Evolutionary conservation across 257 asterid species (phyloP).

Genomic region (Nemophila menziesii): DNA sequence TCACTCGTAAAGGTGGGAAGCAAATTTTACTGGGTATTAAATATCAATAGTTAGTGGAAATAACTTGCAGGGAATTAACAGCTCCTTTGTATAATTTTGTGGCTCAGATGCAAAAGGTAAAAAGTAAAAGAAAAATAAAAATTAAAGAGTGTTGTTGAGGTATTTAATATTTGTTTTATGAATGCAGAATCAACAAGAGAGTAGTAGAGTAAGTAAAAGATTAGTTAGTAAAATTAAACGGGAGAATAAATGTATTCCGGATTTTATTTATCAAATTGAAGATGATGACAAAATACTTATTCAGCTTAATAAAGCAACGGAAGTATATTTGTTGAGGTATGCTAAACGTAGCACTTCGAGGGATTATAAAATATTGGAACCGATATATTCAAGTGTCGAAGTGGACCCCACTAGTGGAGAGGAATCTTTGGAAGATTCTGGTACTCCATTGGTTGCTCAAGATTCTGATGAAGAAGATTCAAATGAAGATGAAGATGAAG

Average conservation of each 20-base stretch:
- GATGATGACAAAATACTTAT: conserved; percentile 67
- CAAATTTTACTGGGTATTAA: conserved; percentile 50
- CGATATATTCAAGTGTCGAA: conserved; percentile 23
- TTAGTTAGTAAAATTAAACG: conserved; percentile 59
- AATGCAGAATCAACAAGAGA: conserved; percentile 65
- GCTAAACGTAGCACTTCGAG: conserved; percentile 85
- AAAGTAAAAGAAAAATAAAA: too few species aligned
- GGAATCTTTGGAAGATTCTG: too few species aligned
- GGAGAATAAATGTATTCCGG: conserved; percentile 80
- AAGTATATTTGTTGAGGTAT: conserved; percentile 52
- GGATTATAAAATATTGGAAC: conserved; percentile 64
- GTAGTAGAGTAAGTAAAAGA: conserved; percentile 36
- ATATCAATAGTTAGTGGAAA: conserved; percentile 71
- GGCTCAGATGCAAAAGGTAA: conserved; percentile 62
- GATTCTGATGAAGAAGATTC: conserved; percentile 28
- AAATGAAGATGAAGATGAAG: too few species aligned
- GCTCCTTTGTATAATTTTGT: conserved; percentile 59
- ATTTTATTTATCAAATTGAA: conserved; percentile 70
- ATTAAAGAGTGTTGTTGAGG: too few species aligned
- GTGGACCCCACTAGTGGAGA: conserved; percentile 22
- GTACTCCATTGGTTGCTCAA: conserved; percentile 36
- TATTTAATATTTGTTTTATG: too few species aligned
- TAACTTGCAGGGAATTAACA: conserved; percentile 62
- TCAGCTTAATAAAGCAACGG: conserved; percentile 64
- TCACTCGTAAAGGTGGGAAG: conserved; percentile 56